A percentile compares a stretch with the other conserved stretches of the same genome.
Evolutionary conservation across 148 eudicot species (phyloP).

Genomic region (Chenopodium album): DNA sequence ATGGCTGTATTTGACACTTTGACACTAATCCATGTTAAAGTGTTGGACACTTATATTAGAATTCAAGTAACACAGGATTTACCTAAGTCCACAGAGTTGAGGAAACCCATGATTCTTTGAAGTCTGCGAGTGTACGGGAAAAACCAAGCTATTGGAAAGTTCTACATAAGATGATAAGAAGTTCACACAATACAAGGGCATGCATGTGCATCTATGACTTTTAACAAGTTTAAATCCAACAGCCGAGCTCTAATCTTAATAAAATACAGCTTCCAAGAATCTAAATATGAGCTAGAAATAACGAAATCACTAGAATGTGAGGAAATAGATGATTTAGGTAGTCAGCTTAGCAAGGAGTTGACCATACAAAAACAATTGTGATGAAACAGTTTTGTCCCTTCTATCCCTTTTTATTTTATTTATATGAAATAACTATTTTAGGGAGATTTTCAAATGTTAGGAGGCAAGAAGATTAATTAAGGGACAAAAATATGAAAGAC

Average conservation of each 20-base stretch:
- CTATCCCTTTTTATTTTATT: not conserved
- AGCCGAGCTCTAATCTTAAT: not conserved
- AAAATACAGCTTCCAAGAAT: slow-evolving; percentile 10
- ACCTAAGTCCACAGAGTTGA: slow-evolving; percentile 15
- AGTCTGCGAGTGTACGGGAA: not conserved
- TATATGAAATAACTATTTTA: not conserved
- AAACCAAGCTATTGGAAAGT: not conserved
- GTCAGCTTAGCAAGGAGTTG: slow-evolving; percentile 5
- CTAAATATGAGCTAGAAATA: not conserved
- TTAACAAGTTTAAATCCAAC: not conserved
- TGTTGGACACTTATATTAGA: too few relatives aligned
- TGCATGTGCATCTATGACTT: slow-evolving; percentile 3
- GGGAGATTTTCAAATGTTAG: not conserved
- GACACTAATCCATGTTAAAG: too few relatives aligned
- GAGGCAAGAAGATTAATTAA: not conserved
- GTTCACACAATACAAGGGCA: slow-evolving; percentile 2
- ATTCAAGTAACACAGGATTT: not conserved
- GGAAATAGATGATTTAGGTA: not conserved
- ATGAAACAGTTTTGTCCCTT: not conserved
- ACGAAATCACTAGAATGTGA: not conserved
- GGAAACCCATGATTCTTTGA: slow-evolving; percentile 12
- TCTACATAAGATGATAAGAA: not conserved
- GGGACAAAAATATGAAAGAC: not conserved
- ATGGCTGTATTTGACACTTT: too few relatives aligned
- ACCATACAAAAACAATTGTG: slow-evolving; percentile 7